Base-by-base conservation (phyloP, 768 basidiomycete genomes). In the Termitomyces sp. region DNA sequence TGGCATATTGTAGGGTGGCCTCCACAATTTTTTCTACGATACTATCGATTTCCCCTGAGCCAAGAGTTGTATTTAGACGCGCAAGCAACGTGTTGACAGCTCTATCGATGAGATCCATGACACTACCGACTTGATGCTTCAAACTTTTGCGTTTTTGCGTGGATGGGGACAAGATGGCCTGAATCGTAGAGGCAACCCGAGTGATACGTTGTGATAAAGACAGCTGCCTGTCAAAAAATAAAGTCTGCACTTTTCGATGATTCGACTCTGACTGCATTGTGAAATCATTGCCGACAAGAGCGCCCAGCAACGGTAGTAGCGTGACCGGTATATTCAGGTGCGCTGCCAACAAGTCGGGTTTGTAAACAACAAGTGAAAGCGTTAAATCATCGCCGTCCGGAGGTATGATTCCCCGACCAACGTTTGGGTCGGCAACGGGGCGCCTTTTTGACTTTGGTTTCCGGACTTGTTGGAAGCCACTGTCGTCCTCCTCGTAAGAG, bases 221-320 rank as follows among this genome's bases (percentile, higher is more conserved):
- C 22, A 85, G 70, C 22, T 74, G 70, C 35, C 79, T 74, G 45
- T 88, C 83, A 63, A 91, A 93, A 66, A 93, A 90, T 22, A 87
- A 62, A 0, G 71, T 74, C 64, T 84, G 86, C 9, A 81, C 71
- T 56, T 75, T 77, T 42, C 75, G 77, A 21, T 75, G 74, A 40
- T 73, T 72, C 7, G 77, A 71, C 45, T 80, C 77, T 12, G 71
- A 66, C 57, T 75, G 76, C 47, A 76, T 78, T 0, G 88, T 80
- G 64, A 82, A 93, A 66, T 93, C 91, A 62, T 92, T 92, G 47
- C 91, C 91, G 4, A 90, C 80, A 17, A 93, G 71, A 10, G 90
- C 87, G 19, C 84, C 88, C 3, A 93, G 72, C 6, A 93, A 76
- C 1, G 91, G 91, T 30, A 93, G 80, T 38, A 93, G 76, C 0